Evolutionary conservation across 805 yeast species (phyloP).

Genomic region (Hanseniaspora singularis): DNA sequence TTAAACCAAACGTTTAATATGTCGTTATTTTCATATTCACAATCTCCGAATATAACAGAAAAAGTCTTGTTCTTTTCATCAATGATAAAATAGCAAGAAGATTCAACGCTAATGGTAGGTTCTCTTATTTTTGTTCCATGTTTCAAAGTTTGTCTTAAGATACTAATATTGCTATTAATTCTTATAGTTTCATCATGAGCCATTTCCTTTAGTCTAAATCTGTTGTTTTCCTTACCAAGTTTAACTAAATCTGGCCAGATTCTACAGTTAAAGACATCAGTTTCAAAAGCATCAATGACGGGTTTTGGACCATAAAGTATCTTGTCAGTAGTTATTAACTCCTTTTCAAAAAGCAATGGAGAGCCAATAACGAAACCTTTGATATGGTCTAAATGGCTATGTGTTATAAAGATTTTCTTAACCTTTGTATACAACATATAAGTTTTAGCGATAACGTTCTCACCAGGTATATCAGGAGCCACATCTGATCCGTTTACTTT

Average conservation of each 20-base stretch:
- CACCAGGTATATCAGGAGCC: not conserved
- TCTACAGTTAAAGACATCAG: constrained; percentile 55
- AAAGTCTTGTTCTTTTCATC: constrained; percentile 28
- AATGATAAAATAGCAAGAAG: constrained; percentile 44
- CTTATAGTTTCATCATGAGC: not conserved
- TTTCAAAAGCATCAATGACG: constrained; percentile 42
- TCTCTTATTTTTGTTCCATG: constrained; percentile 33
- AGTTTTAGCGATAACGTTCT: constrained; percentile 27
- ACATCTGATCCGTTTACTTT: not conserved
- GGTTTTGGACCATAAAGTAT: constrained; percentile 41
- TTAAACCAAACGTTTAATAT: constrained; percentile 45
- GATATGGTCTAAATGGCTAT: constrained; percentile 77
- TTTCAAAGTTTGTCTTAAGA: constrained; percentile 31
- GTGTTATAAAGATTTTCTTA: constrained; percentile 49
- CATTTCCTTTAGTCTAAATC: constrained; percentile 12
- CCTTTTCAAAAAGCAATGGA: constrained; percentile 32
- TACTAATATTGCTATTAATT: constrained; percentile 18
- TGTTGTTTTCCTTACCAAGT: constrained; percentile 17
- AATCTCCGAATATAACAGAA: constrained; percentile 68
- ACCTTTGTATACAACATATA: constrained; percentile 30
- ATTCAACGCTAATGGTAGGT: constrained; percentile 25
- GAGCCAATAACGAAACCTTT: constrained; percentile 58
- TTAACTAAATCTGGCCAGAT: constrained; percentile 62
- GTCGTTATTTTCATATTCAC: constrained; percentile 49
- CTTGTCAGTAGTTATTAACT: constrained; percentile 27